Evolutionary conservation across 352 stramenopile species (phyloP).

Genomic region (Pythium coloratum): DNA sequence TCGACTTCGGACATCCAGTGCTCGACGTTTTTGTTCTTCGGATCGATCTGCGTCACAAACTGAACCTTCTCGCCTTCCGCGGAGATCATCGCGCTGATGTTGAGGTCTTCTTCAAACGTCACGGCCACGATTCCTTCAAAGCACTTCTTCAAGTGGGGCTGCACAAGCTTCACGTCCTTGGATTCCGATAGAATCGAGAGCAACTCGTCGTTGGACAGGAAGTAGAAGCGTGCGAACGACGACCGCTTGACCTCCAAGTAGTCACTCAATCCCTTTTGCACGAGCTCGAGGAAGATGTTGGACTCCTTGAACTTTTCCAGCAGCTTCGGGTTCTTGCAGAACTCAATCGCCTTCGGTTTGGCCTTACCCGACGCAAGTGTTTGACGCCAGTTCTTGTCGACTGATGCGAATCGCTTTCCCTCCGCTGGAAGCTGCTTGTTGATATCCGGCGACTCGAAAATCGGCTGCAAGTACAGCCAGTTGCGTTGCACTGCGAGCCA

Average conservation of each 20-base stretch:
- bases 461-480: slow-evolving; percentile 95
- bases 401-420: slow-evolving; percentile 93
- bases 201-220: slow-evolving; percentile 93
- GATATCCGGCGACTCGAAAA: slow-evolving; percentile 95
- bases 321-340: slow-evolving; percentile 92
- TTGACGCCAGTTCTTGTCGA: slow-evolving; percentile 95
- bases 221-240: slow-evolving; percentile 93
- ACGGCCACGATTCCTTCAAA: slow-evolving; percentile 94
- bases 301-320: slow-evolving; percentile 93
- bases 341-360: slow-evolving; percentile 91
- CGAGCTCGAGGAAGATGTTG: slow-evolving; percentile 93
- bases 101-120: slow-evolving; percentile 84
- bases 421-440: slow-evolving; percentile 95
- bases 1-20: slow-evolving; percentile 94
- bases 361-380: slow-evolving; percentile 85
- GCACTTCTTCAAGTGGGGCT: slow-evolving; percentile 94
- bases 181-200: slow-evolving; percentile 92
- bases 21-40: slow-evolving; percentile 92
- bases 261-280: slow-evolving; percentile 91
- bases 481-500: slow-evolving; percentile 95
- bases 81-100: slow-evolving; percentile 92
- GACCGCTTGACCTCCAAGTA: slow-evolving; percentile 92
- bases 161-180: slow-evolving; percentile 92
- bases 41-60: slow-evolving; percentile 84
- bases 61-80: slow-evolving; percentile 89